A percentile compares a stretch with the other conserved stretches of the same genome.
These are phyloP conservation scores for Prunus mongolica DNA, from an alignment of 306 rosid species.

Conservation along the genomic window DNA sequence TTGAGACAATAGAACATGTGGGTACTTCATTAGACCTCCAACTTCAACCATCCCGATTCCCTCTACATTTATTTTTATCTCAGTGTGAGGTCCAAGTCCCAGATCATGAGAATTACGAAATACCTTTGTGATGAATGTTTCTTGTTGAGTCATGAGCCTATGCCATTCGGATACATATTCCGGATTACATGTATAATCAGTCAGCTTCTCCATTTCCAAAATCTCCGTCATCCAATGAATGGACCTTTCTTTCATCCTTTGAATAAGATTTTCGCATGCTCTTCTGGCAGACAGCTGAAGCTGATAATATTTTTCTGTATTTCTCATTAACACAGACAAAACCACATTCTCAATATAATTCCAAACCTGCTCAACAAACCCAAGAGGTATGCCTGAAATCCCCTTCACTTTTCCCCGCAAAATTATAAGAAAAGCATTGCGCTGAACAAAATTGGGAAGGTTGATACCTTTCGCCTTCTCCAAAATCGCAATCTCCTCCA, in stretches of 20 bases:
- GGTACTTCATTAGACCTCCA: background rate
- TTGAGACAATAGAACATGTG: background rate
- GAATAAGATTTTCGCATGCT: background rate
- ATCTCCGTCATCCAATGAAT: background rate
- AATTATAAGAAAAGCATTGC: background rate
- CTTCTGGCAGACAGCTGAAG: background rate
- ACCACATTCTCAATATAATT: background rate
- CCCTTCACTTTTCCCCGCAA: background rate
- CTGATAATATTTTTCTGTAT: background rate
- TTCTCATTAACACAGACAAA: background rate
- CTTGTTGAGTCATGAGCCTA: background rate
- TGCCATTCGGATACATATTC: background rate
- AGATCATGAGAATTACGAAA: background rate
- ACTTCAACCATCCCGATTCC: background rate
- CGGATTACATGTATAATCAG: background rate
- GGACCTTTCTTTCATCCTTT: background rate
- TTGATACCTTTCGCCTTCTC: background rate
- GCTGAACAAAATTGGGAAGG: background rate
- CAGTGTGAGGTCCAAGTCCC: background rate
- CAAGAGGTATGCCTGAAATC: background rate
- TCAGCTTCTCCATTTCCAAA: conserved; percentile 1
- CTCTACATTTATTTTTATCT: background rate
- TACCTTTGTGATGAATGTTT: background rate
- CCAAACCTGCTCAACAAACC: background rate
- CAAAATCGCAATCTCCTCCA: conserved; percentile 21